Percentiles rank a stretch among this genome's conserved stretches.
phyloP scores from a whole-genome alignment of 2,329 filamentous ascomycete genomes.

The Emergomyces africanus region DNA sequence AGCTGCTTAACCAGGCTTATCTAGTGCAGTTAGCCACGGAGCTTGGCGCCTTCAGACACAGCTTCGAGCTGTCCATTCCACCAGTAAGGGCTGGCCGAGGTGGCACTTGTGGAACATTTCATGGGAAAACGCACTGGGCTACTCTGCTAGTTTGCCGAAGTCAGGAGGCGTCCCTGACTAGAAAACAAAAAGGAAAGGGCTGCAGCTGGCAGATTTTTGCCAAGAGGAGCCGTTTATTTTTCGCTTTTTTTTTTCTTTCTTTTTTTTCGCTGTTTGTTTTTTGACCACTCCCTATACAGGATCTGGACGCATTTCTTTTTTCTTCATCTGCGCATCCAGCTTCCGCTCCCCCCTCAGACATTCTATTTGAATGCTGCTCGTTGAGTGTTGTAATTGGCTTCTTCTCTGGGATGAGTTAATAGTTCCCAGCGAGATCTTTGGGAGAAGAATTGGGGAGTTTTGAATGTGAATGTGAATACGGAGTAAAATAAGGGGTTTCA shows the following conservation, averaged over 20 bases:
- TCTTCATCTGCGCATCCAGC: constrained; percentile 5
- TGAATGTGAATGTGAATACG: not conserved
- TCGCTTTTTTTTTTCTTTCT: constrained; percentile 5
- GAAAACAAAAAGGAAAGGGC: not conserved
- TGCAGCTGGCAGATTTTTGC: not conserved
- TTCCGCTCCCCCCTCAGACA: not conserved
- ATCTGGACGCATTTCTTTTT: constrained; percentile 8
- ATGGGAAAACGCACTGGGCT: too few species aligned
- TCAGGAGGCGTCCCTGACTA: not conserved
- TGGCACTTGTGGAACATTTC: too few species aligned
- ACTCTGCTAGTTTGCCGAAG: not conserved
- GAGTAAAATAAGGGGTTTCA: not conserved
- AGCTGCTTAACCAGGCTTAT: not conserved
- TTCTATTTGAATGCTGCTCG: too few species aligned
- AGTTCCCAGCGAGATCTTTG: not conserved
- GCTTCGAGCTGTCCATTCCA: not conserved
- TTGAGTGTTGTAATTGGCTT: not conserved
- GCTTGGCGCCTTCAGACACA: not conserved
- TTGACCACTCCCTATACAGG: too few species aligned
- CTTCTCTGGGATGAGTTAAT: not conserved
- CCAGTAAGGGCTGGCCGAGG: not conserved
- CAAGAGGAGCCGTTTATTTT: not conserved
- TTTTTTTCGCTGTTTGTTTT: not conserved
- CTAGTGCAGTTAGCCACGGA: not conserved
- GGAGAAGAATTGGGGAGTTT: not conserved